A percentile compares a stretch with the other conserved stretches of the same genome.
phyloP scores from a whole-genome alignment of 164 flowering plant genomes.

The Kingdonia uniflora region DNA sequence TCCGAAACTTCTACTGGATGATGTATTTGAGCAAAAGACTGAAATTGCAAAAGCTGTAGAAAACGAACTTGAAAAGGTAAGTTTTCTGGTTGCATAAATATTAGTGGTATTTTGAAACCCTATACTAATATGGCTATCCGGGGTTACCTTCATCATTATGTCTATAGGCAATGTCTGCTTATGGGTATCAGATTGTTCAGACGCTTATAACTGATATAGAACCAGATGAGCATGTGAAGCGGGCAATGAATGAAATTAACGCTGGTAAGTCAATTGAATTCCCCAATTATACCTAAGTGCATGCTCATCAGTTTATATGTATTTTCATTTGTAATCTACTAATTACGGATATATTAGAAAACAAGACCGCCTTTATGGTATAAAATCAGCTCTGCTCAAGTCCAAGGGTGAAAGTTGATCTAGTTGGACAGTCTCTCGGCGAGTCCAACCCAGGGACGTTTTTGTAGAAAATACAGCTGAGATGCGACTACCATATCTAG shows the following conservation, averaged over 20 bases:
- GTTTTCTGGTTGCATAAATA: not conserved
- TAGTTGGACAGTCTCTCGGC: no score
- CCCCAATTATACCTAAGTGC: no score
- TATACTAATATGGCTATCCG: not conserved
- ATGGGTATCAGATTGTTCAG: conserved; percentile 1
- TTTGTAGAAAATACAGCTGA: no score
- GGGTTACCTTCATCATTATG: not conserved
- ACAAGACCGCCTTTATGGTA: no score
- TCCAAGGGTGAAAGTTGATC: no score
- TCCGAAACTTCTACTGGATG: conserved; percentile 38
- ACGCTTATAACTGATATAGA: not conserved
- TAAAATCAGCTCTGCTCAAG: no score
- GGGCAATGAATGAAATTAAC: not conserved
- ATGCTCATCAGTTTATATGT: no score
- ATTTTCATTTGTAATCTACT: no score
- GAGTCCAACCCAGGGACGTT: no score
- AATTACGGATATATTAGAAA: no score
- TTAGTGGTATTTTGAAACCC: not conserved
- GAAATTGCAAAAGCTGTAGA: conserved; percentile 1
- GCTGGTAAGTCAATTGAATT: not conserved
- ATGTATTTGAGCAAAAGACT: conserved; percentile 1
- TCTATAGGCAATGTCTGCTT: conserved; percentile 1
- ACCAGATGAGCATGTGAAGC: not conserved
- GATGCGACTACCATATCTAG: no score
- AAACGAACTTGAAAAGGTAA: conserved; percentile 27